Evolutionary conservation across 495 filamentous ascomycete species (phyloP).

Genomic region (Aspergillus ellipticus): DNA sequence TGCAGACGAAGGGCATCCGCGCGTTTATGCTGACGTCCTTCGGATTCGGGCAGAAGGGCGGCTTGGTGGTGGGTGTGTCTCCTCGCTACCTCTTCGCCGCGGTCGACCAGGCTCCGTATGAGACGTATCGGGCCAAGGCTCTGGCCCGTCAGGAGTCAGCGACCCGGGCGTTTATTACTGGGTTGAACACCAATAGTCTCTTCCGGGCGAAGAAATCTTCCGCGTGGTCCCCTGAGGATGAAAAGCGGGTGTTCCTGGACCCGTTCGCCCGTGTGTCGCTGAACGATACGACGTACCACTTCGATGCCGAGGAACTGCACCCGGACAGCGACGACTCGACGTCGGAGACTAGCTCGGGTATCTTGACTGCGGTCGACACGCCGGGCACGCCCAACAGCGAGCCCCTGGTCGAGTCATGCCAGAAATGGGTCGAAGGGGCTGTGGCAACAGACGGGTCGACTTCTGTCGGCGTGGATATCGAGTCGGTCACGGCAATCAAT

Average conservation of each 20-base stretch:
- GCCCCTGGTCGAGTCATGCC: not conserved
- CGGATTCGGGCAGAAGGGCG: conserved; percentile 97
- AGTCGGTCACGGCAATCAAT: conserved; percentile 48
- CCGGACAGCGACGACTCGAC: not conserved
- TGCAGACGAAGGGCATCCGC: conserved; percentile 51
- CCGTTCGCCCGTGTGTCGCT: not conserved
- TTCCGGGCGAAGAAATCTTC: not conserved
- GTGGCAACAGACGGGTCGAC: not conserved
- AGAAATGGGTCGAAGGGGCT: not conserved
- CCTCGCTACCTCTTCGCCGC: conserved; percentile 89
- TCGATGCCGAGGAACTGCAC: not conserved
- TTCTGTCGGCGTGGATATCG: not conserved
- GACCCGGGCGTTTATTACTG: not conserved
- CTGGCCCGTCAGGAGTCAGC: not conserved
- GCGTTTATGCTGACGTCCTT: conserved; percentile 97
- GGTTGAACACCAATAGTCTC: not conserved
- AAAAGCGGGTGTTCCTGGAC: not conserved
- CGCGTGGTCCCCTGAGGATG: not conserved
- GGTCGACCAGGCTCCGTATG: conserved; percentile 41
- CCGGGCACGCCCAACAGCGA: not conserved
- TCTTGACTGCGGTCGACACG: not conserved
- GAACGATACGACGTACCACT: not conserved
- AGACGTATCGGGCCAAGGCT: conserved; percentile 52
- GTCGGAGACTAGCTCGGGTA: not conserved
- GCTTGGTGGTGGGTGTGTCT: conserved; percentile 91